Base-by-base conservation (phyloP, 306 rosid genomes). In the Inga oerstediana region DNA sequence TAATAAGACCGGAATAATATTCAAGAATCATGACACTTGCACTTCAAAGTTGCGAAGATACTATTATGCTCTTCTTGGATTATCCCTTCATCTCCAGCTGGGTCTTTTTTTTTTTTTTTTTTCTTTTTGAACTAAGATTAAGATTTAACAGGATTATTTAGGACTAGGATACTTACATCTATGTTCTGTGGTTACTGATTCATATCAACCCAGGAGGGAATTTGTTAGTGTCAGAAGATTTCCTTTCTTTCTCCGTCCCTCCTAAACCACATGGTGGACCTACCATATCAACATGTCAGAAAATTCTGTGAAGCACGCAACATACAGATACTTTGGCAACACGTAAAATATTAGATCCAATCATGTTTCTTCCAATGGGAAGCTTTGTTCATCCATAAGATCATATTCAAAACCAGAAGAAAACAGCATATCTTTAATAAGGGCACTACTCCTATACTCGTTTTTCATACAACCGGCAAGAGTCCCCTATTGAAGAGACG, bases 311-410 rank as follows among this genome's bases (percentile, higher is more conserved):
- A 19, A 35, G 43, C 24, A 37, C 5, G 49, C 67, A 54, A 16
- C 78, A 56, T 56, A 37, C 14, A n/a, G 15, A 44, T 75, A 35
- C 45, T 52, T 75, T 6, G 41, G 35, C 61, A 34, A 75, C 68
- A 75, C 67, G 64, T 34, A 35, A 10, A 34, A 30, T 24, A 74
- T 49, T 3, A 19, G 62, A 49, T 49, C 44, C 54, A 13, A 52
- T 74, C 64, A 24, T 43, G 75, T 44, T 49, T 49, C 27, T 30
- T 49, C 78, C 78, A 49, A 67, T 24, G 34, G 16, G 15, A 37
- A 74, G 73, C 61, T 41, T 8, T 66, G 62, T 73, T 27, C 56
- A 74, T 62, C 45, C 35, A 59, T 59, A 10, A 45, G 77, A 81
- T 15, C 56, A 35, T 13, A 65, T 68, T 76, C 24, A 59, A 74